These are phyloP conservation scores for Irpex sp. DNA, from an alignment of 1,284 basidiomycete species.

Conservation along the genomic window DNA sequence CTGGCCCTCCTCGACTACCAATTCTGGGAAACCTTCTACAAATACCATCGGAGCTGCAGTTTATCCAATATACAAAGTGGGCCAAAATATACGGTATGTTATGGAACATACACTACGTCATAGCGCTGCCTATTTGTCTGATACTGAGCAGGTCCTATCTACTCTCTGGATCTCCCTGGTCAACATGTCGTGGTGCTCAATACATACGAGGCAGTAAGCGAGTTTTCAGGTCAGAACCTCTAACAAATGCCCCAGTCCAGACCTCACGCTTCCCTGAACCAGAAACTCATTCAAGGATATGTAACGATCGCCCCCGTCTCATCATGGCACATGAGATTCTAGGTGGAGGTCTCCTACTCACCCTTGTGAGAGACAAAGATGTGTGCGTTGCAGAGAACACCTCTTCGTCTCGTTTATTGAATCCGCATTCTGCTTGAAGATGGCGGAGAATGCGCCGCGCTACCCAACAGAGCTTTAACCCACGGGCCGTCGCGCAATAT, in stretches of 20 bases:
- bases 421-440: neutral
- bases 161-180: neutral
- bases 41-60: neutral
- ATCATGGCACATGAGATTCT: conserved; percentile 50
- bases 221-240: neutral
- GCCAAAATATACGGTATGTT: conserved; percentile 12
- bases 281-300: conserved; percentile 39
- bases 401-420: neutral
- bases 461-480: neutral
- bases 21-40: neutral
- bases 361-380: neutral
- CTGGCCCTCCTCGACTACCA: neutral
- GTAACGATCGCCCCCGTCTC: conserved; percentile 58
- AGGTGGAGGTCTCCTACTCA: neutral
- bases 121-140: neutral
- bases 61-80: neutral
- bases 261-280: too few relatives aligned
- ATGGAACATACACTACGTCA: conserved; percentile 12
- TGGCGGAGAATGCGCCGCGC: conserved; percentile 1
- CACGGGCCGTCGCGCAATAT: neutral
- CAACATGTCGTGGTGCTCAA: neutral
- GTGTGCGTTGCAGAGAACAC: neutral
- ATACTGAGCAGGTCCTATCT: neutral
- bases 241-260: neutral
- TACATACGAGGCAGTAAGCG: neutral